phyloP scores from a whole-genome alignment of 495 filamentous ascomycete species.

The Penicillium fimorum region DNA sequence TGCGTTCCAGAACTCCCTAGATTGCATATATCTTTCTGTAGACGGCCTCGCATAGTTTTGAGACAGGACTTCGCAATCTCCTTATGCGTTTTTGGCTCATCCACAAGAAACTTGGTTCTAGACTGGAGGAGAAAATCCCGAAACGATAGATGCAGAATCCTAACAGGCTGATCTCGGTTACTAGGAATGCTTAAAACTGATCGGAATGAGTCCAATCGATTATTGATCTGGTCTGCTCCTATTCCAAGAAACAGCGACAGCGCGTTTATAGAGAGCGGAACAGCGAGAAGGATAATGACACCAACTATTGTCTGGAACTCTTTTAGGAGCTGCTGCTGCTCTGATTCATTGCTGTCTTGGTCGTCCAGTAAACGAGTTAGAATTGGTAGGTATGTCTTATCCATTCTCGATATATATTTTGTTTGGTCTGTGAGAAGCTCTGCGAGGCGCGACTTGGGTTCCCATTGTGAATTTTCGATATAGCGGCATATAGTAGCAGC shows the following conservation, averaged over 20 bases:
- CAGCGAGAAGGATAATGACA: conserved; percentile 28
- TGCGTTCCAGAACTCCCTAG: conserved; percentile 23
- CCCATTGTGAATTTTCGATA: conserved; percentile 17
- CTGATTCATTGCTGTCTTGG: conserved; percentile 10
- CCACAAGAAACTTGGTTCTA: conserved; percentile 19
- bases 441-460: conserved; percentile 16
- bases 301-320: conserved; percentile 29
- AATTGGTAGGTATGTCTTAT: conserved; percentile 32
- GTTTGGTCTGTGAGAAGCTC: conserved; percentile 18
- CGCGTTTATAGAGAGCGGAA: conserved; percentile 21
- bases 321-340: conserved; percentile 12
- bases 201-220: conserved; percentile 20
- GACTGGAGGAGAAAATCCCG: conserved; percentile 16
- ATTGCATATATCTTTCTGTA: conserved; percentile 39
- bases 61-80: conserved; percentile 25
- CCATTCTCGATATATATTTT: conserved; percentile 18
- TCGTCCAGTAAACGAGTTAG: conserved; percentile 22
- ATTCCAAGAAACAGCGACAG: conserved; percentile 19
- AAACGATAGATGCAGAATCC: conserved; percentile 15
- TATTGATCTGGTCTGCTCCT: conserved; percentile 10
- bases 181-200: conserved; percentile 29
- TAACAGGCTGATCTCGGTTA: conserved; percentile 20
- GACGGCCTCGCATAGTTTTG: conserved; percentile 25
- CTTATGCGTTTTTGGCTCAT: conserved; percentile 13
- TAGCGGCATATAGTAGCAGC: conserved; percentile 33